A percentile compares a stretch with the other conserved stretches of the same genome.
Conservation (phyloP, 106 monocot genomes). For the Iris macrosiphon region DNA sequence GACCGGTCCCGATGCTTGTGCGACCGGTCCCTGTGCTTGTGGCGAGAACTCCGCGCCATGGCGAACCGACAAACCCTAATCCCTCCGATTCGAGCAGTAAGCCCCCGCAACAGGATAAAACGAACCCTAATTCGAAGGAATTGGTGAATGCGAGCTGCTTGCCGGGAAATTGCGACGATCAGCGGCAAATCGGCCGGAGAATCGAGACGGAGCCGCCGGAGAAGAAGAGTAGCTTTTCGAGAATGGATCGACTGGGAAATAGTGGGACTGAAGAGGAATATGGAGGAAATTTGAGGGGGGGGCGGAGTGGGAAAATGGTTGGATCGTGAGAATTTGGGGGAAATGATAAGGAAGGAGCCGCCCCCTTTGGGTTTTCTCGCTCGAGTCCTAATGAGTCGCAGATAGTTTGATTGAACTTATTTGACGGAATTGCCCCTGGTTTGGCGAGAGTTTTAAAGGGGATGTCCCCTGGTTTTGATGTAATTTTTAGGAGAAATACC, state of each 20-base stretch:
- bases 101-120: not conserved
- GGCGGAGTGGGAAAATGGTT: no score
- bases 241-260: no score
- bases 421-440: slow-evolving; percentile 1
- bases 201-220: not conserved
- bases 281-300: no score
- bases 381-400: not conserved
- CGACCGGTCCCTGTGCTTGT: slow-evolving; percentile 42
- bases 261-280: no score
- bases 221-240: no score
- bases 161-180: not conserved
- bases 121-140: not conserved
- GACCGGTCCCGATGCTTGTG: slow-evolving; percentile 46
- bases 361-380: slow-evolving; percentile 4
- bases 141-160: not conserved
- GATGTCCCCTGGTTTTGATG: no score
- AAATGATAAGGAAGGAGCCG: not conserved
- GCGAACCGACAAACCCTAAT: slow-evolving; percentile 29
- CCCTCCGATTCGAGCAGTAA: not conserved
- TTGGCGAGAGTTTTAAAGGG: no score
- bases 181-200: not conserved
- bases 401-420: not conserved
- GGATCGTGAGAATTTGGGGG: not conserved
- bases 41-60: slow-evolving; percentile 68
- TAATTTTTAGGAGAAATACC: no score